phyloP scores from a whole-genome alignment of 2,329 filamentous ascomycete species.

The Ophiostoma sp. region DNA sequence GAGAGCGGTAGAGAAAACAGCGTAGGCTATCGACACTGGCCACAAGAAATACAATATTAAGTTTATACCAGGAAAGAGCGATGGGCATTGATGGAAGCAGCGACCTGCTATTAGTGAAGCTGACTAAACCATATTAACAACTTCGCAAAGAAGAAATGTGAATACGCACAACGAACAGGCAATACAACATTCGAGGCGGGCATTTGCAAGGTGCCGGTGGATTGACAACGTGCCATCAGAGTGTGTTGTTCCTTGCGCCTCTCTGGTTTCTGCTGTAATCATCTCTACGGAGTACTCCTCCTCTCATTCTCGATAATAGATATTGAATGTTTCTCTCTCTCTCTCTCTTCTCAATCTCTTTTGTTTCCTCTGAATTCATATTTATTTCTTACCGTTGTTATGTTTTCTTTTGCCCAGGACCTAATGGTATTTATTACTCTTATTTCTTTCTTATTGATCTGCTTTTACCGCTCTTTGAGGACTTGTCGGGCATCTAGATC shows the following conservation, averaged over 20 bases:
- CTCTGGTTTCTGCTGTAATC: not conserved
- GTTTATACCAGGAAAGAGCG: not conserved
- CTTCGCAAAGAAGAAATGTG: not conserved
- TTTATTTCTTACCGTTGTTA: slow-evolving; percentile 2
- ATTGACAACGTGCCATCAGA: not conserved
- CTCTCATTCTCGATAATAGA: too few species aligned
- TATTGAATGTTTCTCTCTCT: not conserved
- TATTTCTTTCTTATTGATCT: not conserved
- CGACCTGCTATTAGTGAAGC: not conserved
- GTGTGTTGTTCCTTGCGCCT: not conserved
- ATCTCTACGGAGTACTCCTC: too few species aligned
- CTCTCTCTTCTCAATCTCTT: not conserved
- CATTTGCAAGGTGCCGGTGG: not conserved
- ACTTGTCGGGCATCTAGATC: not conserved
- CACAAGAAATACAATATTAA: not conserved
- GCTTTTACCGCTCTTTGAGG: not conserved
- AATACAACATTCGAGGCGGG: not conserved
- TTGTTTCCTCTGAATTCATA: not conserved
- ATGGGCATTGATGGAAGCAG: not conserved
- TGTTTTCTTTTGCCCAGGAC: not conserved
- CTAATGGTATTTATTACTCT: not conserved
- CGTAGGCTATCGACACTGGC: not conserved
- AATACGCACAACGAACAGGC: not conserved
- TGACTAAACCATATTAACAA: not conserved
- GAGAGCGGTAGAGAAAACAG: too few species aligned